Evolutionary conservation across 345 rosid species (phyloP).

Genomic region (Cochlearia excelsa): DNA sequence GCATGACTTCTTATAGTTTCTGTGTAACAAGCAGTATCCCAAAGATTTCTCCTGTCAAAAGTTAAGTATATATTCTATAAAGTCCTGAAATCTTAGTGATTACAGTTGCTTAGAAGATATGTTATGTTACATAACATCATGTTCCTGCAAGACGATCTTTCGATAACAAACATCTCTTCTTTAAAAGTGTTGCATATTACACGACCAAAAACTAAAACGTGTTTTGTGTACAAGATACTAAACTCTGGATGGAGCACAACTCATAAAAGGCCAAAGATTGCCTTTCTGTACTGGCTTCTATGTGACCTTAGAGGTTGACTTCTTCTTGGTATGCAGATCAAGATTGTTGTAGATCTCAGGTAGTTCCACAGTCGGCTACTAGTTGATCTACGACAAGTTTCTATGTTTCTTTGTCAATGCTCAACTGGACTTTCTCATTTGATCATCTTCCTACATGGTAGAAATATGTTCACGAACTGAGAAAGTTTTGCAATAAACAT

Average conservation of each 20-base stretch:
- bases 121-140: not conserved
- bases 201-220: not conserved
- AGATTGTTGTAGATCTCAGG: slow-evolving; percentile 19
- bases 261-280: slow-evolving; percentile 42
- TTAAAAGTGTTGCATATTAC: not conserved
- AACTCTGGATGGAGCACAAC: slow-evolving; percentile 39
- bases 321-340: slow-evolving; percentile 22
- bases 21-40: slow-evolving; percentile 4
- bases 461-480: slow-evolving; percentile 26
- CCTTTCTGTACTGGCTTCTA: slow-evolving; percentile 9
- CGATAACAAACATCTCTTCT: slow-evolving; percentile 5
- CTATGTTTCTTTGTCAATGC: slow-evolving; percentile 36
- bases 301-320: slow-evolving; percentile 25
- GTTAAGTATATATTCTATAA: not conserved
- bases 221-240: slow-evolving; percentile 18
- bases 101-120: not conserved
- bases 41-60: not conserved
- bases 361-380: slow-evolving; percentile 26
- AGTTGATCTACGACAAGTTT: slow-evolving; percentile 49
- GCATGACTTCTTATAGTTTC: not conserved
- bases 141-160: not conserved
- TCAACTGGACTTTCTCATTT: slow-evolving; percentile 36
- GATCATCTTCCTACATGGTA: slow-evolving; percentile 28
- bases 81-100: not conserved
- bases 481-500: slow-evolving; percentile 9